phyloP scores from a whole-genome alignment of 2,329 filamentous ascomycete genomes.

The Pseudophaeomoniella oleicola region DNA sequence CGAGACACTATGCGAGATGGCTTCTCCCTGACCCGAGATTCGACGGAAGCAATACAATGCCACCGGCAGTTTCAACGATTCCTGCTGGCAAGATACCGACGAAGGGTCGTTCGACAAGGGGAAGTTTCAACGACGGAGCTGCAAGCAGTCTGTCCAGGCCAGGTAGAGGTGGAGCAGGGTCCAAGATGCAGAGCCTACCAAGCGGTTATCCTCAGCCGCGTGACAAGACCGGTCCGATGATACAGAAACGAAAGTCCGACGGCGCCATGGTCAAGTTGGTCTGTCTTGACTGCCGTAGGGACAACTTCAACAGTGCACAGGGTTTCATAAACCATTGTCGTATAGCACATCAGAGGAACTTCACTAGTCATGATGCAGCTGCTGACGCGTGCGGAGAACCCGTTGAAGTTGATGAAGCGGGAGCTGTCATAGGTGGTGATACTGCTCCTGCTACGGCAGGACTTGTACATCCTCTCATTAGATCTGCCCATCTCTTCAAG shows the following conservation, averaged over 20 bases:
- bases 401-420: constrained; percentile 53
- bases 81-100: constrained; percentile 27
- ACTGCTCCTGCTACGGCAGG: constrained; percentile 22
- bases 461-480: constrained; percentile 48
- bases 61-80: constrained; percentile 10
- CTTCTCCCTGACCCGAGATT: constrained; percentile 78
- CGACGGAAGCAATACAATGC: constrained; percentile 44
- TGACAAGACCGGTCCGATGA: constrained; percentile 63
- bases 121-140: constrained; percentile 47
- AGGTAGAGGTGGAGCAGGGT: constrained; percentile 39
- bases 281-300: constrained; percentile 74
- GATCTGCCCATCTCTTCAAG: constrained; percentile 34
- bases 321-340: constrained; percentile 99
- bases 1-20: constrained; percentile 91
- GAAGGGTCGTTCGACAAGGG: constrained; percentile 68
- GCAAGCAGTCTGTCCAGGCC: constrained; percentile 37
- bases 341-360: constrained; percentile 84
- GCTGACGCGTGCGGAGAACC: constrained; percentile 75
- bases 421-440: constrained; percentile 26
- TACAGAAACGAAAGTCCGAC: constrained; percentile 70
- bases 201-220: constrained; percentile 59
- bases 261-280: constrained; percentile 78
- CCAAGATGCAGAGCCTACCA: constrained; percentile 55
- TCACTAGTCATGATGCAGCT: constrained; percentile 90
- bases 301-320: constrained; percentile 90